Evolutionary conservation across 1,139 yeast genomes (phyloP).

Genomic region (Kodamaea plutei): DNA sequence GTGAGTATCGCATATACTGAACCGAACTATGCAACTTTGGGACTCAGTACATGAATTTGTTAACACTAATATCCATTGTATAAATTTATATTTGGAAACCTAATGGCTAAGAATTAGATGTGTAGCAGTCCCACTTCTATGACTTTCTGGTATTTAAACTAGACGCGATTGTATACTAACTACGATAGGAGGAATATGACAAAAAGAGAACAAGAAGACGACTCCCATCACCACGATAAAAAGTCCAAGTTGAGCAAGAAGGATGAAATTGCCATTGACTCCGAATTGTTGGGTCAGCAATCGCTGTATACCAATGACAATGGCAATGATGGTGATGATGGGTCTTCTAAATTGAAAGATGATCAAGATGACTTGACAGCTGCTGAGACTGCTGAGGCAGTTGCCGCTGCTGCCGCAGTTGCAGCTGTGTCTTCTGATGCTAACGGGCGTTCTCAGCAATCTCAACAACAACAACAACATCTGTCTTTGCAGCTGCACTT

Average conservation of each 20-base stretch:
- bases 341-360: constrained; percentile 13
- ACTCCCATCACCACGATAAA: constrained; percentile 17
- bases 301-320: constrained; percentile 26
- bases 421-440: constrained; percentile 18
- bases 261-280: constrained; percentile 42
- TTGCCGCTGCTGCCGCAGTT: constrained; percentile 34
- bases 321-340: constrained; percentile 11
- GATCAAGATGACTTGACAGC: constrained; percentile 24
- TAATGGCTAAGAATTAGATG: too few species aligned
- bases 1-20: too few species aligned
- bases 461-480: constrained; percentile 18
- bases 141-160: too few species aligned
- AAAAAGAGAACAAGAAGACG: constrained; percentile 28
- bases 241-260: constrained; percentile 28
- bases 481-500: constrained; percentile 24
- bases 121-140: too few species aligned
- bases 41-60: too few species aligned
- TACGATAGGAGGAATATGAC: constrained; percentile 16
- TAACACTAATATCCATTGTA: too few species aligned
- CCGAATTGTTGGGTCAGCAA: constrained; percentile 46
- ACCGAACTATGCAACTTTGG: too few species aligned
- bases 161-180: too few species aligned
- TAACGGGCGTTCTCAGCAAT: constrained; percentile 13
- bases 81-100: too few species aligned
- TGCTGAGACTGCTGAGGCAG: constrained; percentile 33